Evolutionary conservation across 176 grass and related monocot genomes (phyloP), one percentile per base, ranked within the genome.

Genomic region (Triticum dicoccoides): DNA sequence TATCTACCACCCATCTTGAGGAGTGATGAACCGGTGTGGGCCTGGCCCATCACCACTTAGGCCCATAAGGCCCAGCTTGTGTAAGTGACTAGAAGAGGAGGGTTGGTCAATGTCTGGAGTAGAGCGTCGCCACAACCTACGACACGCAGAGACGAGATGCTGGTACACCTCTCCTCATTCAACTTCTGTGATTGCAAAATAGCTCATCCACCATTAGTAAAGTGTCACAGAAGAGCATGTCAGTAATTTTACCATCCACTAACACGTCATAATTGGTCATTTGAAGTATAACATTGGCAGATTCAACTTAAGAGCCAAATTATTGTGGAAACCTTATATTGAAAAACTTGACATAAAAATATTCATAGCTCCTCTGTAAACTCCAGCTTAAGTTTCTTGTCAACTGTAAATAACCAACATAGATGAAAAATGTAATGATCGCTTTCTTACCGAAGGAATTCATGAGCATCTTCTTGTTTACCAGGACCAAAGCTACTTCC

Each of bases 401-500:
- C 8, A 51, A 84, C 27, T 80, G 49, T 18, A 38, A 45, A 80
- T 76, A 66, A 68, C 27, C 17, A 75, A 76, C 5, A 45, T 64
- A 79, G 62, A 82, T 84, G 47, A 27, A 47, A 44, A 34, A 69
- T 71, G 17, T 82, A 80, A 52, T 52, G 73, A 41, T 44, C 11
- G 73, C 24, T 52, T 4, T 77, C 82, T 83, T 90, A 99, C 97
- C 94, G 92, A 82, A 99, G 90, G 85, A 99, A 99, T 87, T 99
- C 97, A 18, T 99, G 97, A 45, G 97, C 97, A 89, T 99, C 97
- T 88, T 99, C 97, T 89, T 99, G 88, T 83, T 91, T 90, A 70
- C 94, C 89, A 78, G 80, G 88, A 65, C 92, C 90, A 79, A 99
- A 99, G 73, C 83, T 90, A 79, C 90, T 93, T 69, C 90, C 92